Conservation (phyloP, 306 rosid genomes). For the Parietaria judaica region DNA sequence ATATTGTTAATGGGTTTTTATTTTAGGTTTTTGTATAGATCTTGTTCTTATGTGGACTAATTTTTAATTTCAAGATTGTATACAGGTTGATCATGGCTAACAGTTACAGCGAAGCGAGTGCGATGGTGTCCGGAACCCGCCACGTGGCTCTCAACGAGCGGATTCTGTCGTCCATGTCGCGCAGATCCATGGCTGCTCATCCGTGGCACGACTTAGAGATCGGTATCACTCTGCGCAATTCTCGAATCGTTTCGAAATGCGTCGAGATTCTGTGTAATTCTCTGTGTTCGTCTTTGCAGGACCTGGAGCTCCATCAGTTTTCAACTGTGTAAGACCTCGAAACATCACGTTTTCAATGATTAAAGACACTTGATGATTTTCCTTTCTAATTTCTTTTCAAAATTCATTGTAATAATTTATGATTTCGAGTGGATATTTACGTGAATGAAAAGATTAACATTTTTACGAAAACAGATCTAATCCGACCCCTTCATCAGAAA, state of each 20-base stretch:
- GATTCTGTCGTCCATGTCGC: conserved; percentile 71
- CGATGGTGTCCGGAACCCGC: conserved; percentile 22
- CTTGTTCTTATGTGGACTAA: too few relatives aligned
- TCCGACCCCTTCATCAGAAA: too few relatives aligned
- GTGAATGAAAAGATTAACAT: too few relatives aligned
- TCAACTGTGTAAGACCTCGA: conserved; percentile 70
- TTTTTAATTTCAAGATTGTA: conserved; percentile 8
- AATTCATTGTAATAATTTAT: too few relatives aligned
- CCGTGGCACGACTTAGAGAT: conserved; percentile 99
- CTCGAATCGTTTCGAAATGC: neutral
- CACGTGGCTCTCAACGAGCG: conserved; percentile 66
- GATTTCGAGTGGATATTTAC: too few relatives aligned
- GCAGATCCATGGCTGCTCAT: conserved; percentile 92
- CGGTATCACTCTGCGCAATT: conserved; percentile 27
- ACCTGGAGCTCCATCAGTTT: conserved; percentile 88
- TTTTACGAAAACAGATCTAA: too few relatives aligned
- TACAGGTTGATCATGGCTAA: conserved; percentile 30
- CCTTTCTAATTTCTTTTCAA: too few relatives aligned
- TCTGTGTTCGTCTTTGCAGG: conserved; percentile 42
- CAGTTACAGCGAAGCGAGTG: conserved; percentile 20
- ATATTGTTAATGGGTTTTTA: too few relatives aligned
- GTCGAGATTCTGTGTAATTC: conserved; percentile 11
- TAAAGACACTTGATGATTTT: neutral
- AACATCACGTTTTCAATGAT: neutral
- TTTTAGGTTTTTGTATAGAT: too few relatives aligned